A percentile compares a stretch with the other conserved stretches of the same genome.
These are phyloP conservation scores for Calonectria pteridis DNA, from an alignment of 2,329 filamentous ascomycete genomes.

Conservation along the genomic window DNA sequence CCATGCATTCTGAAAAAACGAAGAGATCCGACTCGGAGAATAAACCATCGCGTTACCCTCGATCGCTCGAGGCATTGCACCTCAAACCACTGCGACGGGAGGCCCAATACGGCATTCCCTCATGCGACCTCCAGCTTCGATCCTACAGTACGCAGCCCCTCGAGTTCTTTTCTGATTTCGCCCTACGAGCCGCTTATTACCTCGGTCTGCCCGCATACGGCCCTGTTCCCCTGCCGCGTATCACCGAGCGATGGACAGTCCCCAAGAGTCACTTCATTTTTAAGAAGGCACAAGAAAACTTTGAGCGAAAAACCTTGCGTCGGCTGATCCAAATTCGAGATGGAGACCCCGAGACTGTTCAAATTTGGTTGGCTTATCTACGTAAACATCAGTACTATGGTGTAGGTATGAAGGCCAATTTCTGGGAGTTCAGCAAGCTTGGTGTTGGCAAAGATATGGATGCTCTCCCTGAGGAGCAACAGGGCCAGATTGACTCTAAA, in stretches of 20 bases:
- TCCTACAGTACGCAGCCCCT: slow-evolving; percentile 92
- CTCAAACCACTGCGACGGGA: slow-evolving; percentile 84
- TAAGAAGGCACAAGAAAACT: slow-evolving; percentile 99
- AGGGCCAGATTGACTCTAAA: slow-evolving; percentile 58
- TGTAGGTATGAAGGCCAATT: slow-evolving; percentile 99
- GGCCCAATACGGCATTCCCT: slow-evolving; percentile 81
- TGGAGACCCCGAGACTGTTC: slow-evolving; percentile 87
- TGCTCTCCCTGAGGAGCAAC: slow-evolving; percentile 34
- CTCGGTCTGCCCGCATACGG: slow-evolving; percentile 87
- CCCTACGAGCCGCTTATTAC: slow-evolving; percentile 94
- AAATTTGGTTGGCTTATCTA: slow-evolving; percentile 92
- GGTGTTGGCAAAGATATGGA: slow-evolving; percentile 56
- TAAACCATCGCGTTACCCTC: slow-evolving; percentile 70
- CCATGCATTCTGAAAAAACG: slow-evolving; percentile 32
- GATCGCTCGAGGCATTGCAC: slow-evolving; percentile 87
- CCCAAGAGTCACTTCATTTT: slow-evolving; percentile 90
- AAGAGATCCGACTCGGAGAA: neutral
- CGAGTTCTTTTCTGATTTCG: slow-evolving; percentile 95
- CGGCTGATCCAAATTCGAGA: slow-evolving; percentile 93
- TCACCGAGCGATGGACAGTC: slow-evolving; percentile 94
- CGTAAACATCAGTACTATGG: slow-evolving; percentile 94
- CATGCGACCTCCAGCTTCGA: slow-evolving; percentile 91
- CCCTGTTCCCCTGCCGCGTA: slow-evolving; percentile 86
- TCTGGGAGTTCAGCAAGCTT: slow-evolving; percentile 87
- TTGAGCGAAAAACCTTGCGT: slow-evolving; percentile 89